Evolutionary conservation across 1,284 basidiomycete species (phyloP), one percentile per base, ranked within the genome.

Genomic region (Baeospora myosura): DNA sequence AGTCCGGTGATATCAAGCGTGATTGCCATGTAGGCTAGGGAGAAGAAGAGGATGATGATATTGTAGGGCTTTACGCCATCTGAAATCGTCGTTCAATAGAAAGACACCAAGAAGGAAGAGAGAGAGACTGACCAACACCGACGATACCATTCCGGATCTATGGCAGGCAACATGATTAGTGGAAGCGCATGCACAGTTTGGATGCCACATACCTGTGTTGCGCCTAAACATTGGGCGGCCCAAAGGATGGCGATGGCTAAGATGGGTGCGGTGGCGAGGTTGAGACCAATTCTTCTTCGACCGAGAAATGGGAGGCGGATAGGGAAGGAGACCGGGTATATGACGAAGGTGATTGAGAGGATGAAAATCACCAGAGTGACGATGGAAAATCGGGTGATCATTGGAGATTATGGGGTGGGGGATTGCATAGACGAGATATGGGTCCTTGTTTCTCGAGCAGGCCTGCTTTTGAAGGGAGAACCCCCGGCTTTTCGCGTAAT

Each of bases 21-120:
- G 38, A 97, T 86, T 3, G 94, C 83, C 66, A 98, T 87, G 65
- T 98, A 98, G 0, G 93, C 93, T 41, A 98, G 71, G 1, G 87
- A 88, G 50, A 92, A 80, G 65, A 98, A 97, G 3, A 98, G 69
- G 21, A 90, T 88, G 61, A 98, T 78, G 47, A 98, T 92, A 59
- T 96, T 91, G 55, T 94, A 89, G 0, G 95, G 94, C 50, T 88
- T 77, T 29, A 97, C 76, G 2, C 86, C 86, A 37, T 82, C 82
- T 57, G 51, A 3, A 22, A 46, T 16, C 17, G n/a, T n/a, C 18
- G 21, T 23, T 21, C 7, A 29, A 12, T 22, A 21, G 18, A 47
- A 39, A 34, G 44, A 43, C 11, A 20, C 18, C 23, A 34, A 44
- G 32, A 25, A n/a, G 22, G 8, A 43, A 38, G 28, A 33, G 29